These are phyloP conservation scores for Tripterygium wilfordii DNA, from an alignment of 177 flowering plant species.

Conservation along the genomic window DNA sequence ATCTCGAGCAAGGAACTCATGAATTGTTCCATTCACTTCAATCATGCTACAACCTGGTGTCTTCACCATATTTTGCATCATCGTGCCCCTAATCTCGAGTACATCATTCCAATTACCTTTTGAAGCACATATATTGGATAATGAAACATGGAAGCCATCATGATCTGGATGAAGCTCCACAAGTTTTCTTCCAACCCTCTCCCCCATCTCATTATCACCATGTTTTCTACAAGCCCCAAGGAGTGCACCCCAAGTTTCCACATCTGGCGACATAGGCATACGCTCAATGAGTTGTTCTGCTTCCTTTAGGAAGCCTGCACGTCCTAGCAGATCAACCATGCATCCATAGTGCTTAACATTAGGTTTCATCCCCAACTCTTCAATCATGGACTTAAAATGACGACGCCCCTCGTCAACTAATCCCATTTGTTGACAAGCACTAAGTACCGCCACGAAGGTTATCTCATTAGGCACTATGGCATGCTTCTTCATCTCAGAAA, in stretches of 20 bases:
- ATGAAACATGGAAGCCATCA: slow-evolving; percentile 37
- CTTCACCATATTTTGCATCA: slow-evolving; percentile 26
- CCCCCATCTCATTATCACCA: slow-evolving; percentile 30
- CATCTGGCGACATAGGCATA: slow-evolving; percentile 46
- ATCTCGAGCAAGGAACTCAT: slow-evolving; percentile 40
- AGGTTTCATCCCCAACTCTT: slow-evolving; percentile 29
- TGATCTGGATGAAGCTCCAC: slow-evolving; percentile 37
- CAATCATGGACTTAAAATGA: slow-evolving; percentile 29
- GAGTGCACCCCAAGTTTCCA: slow-evolving; percentile 44
- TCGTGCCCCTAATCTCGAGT: slow-evolving; percentile 23
- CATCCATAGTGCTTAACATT: slow-evolving; percentile 42
- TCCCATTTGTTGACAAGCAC: slow-evolving; percentile 41
- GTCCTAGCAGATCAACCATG: slow-evolving; percentile 51
- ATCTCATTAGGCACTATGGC: slow-evolving; percentile 36
- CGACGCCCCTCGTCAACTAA: slow-evolving; percentile 33
- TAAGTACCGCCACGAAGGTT: slow-evolving; percentile 38
- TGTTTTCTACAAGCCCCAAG: slow-evolving; percentile 40
- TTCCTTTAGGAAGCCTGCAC: slow-evolving; percentile 38
- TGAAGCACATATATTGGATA: slow-evolving; percentile 39
- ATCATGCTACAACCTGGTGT: slow-evolving; percentile 40
- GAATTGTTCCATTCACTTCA: slow-evolving; percentile 31
- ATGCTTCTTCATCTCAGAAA: slow-evolving; percentile 26
- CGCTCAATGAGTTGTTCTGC: slow-evolving; percentile 33
- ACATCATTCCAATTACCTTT: slow-evolving; percentile 34
- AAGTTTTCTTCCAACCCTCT: slow-evolving; percentile 32